Conservation (phyloP, 768 basidiomycete species). For the Albatrellus ellisii region DNA sequence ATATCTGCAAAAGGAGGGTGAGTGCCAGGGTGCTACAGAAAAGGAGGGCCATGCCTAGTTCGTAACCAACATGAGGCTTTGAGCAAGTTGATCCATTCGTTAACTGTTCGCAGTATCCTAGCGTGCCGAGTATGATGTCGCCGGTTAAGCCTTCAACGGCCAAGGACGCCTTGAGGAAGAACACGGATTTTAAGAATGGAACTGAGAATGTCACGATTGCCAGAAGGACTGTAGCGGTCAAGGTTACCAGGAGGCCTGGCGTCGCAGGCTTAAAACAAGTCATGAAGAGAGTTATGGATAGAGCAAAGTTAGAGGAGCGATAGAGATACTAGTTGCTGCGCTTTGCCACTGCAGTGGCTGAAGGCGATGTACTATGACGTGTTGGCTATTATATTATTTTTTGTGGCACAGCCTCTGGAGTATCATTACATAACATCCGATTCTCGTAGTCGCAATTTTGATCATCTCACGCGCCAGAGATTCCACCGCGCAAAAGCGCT, state of each 20-base stretch:
- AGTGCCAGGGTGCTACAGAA: neutral
- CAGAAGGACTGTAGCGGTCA: constrained; percentile 66
- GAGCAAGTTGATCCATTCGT: constrained; percentile 55
- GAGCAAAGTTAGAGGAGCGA: neutral
- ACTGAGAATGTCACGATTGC: constrained; percentile 85
- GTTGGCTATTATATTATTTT: no score
- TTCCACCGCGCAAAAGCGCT: no score
- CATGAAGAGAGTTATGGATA: constrained; percentile 33
- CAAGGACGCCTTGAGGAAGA: constrained; percentile 73
- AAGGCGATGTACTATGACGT: no score
- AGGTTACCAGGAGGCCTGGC: constrained; percentile 77
- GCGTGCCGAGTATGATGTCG: constrained; percentile 70
- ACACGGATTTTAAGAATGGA: constrained; percentile 79
- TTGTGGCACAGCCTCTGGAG: no score
- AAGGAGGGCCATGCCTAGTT: constrained; percentile 49
- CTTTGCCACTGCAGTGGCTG: no score
- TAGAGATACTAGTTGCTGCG: constrained; percentile 4
- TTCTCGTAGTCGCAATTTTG: no score
- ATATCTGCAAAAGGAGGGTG: constrained; percentile 40
- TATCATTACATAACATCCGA: no score
- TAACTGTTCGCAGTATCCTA: constrained; percentile 75
- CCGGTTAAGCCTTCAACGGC: constrained; percentile 34
- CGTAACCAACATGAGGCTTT: constrained; percentile 71
- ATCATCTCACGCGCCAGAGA: no score
- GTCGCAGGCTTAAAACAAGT: constrained; percentile 70